Evolutionary conservation across 805 yeast species (phyloP).

Genomic region (Candida sakaeoensis): DNA sequence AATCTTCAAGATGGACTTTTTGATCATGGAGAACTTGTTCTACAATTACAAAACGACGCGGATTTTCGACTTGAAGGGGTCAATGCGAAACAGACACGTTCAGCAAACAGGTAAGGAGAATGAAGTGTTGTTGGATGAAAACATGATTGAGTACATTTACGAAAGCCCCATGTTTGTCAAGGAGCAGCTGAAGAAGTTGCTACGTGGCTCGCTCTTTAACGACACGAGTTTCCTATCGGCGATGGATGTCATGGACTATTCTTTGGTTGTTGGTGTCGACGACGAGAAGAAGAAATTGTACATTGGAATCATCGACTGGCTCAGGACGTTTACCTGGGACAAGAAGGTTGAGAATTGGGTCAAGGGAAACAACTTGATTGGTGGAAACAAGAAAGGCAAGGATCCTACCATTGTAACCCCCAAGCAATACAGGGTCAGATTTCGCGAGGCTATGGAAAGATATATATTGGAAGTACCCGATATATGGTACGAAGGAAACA

Average conservation of each 20-base stretch:
- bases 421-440: slow-evolving; percentile 87
- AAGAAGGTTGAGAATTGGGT: slow-evolving; percentile 98
- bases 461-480: slow-evolving; percentile 95
- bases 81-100: slow-evolving; percentile 96
- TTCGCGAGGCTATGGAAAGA: slow-evolving; percentile 96
- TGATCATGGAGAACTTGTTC: slow-evolving; percentile 94
- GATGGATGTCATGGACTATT: slow-evolving; percentile 98
- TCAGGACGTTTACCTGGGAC: slow-evolving; percentile 97
- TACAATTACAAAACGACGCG: slow-evolving; percentile 77
- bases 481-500: slow-evolving; percentile 42
- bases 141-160: slow-evolving; percentile 96
- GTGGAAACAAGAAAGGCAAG: slow-evolving; percentile 74
- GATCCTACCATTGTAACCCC: slow-evolving; percentile 98
- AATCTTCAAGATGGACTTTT: slow-evolving; percentile 78
- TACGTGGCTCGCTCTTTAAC: slow-evolving; percentile 89
- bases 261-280: slow-evolving; percentile 91
- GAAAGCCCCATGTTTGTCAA: slow-evolving; percentile 93
- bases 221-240: slow-evolving; percentile 91
- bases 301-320: slow-evolving; percentile 92
- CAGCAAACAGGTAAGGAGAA: slow-evolving; percentile 94
- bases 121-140: slow-evolving; percentile 92
- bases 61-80: slow-evolving; percentile 94
- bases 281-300: slow-evolving; percentile 58
- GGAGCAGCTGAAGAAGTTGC: slow-evolving; percentile 81
- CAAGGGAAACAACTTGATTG: slow-evolving; percentile 81